Percentiles rank a stretch among this genome's conserved stretches.
phyloP scores from a whole-genome alignment of 345 rosid species.

The Moringa oleifera region DNA sequence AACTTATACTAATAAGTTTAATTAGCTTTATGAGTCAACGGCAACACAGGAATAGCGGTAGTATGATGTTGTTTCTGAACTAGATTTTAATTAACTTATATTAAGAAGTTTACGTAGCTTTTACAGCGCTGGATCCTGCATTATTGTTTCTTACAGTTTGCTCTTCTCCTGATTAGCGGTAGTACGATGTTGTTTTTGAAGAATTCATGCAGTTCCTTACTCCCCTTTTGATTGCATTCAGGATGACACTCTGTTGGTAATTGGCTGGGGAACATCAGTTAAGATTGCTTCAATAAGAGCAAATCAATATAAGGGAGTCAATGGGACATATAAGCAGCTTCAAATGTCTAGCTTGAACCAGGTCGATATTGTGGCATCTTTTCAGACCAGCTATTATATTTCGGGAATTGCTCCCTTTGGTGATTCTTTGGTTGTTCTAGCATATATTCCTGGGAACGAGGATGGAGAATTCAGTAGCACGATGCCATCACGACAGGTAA shows the following conservation, averaged over 20 bases:
- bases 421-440: constrained; percentile 95
- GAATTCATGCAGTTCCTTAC: constrained; percentile 10
- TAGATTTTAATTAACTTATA: too few relatives aligned
- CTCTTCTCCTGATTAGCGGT: neutral
- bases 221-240: constrained; percentile 25
- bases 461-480: constrained; percentile 67
- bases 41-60: neutral
- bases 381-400: constrained; percentile 95
- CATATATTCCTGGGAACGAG: constrained; percentile 82
- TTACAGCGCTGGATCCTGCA: too few relatives aligned
- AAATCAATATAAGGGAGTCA: constrained; percentile 48
- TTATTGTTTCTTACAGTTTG: constrained; percentile 3
- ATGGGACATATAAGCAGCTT: constrained; percentile 56
- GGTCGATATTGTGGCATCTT: constrained; percentile 96
- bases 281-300: constrained; percentile 87
- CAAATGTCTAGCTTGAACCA: constrained; percentile 58
- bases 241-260: constrained; percentile 91
- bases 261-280: constrained; percentile 94
- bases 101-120: too few relatives aligned
- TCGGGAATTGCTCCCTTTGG: constrained; percentile 99
- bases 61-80: constrained; percentile 1
- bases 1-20: too few relatives aligned
- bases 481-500: constrained; percentile 82
- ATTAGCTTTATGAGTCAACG: neutral
- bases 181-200: constrained; percentile 1